Evolutionary conservation across 257 asterid genomes (phyloP).

Genomic region (Gentiana straminea): DNA sequence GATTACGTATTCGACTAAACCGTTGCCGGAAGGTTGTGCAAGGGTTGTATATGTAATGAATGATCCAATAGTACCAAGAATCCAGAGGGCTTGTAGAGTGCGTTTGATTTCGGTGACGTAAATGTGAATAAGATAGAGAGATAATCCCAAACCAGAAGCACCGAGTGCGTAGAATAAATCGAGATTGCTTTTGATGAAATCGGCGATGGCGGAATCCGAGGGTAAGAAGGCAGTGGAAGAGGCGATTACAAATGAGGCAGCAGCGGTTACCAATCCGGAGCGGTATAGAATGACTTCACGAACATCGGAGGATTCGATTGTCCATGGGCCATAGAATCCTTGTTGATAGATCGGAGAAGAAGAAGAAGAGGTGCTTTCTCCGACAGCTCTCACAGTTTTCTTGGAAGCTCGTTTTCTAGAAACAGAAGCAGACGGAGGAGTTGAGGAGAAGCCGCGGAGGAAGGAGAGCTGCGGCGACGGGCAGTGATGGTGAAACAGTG

Average conservation of each 20-base stretch:
- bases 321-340: constrained; percentile 91
- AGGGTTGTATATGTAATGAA: constrained; percentile 37
- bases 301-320: constrained; percentile 58
- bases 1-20: constrained; percentile 62
- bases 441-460: too few relatives aligned
- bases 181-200: constrained; percentile 28
- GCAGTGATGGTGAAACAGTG: too few relatives aligned
- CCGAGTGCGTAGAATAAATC: constrained; percentile 51
- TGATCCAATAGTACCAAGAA: constrained; percentile 62
- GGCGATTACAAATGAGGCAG: constrained; percentile 61
- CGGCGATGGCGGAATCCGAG: constrained; percentile 19
- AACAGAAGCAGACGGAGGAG: too few relatives aligned
- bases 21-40: constrained; percentile 59
- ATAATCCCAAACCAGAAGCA: constrained; percentile 68
- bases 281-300: constrained; percentile 71
- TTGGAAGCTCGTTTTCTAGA: too few relatives aligned
- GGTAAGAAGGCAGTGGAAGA: constrained; percentile 52
- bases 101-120: constrained; percentile 91
- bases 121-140: constrained; percentile 73
- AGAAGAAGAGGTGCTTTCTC: too few relatives aligned
- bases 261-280: constrained; percentile 79
- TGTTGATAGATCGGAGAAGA: constrained; percentile 18
- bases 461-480: too few relatives aligned
- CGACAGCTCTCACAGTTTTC: too few relatives aligned
- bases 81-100: constrained; percentile 74